phyloP scores from a whole-genome alignment of 2,329 filamentous ascomycete species.

The Didymella pinodella region DNA sequence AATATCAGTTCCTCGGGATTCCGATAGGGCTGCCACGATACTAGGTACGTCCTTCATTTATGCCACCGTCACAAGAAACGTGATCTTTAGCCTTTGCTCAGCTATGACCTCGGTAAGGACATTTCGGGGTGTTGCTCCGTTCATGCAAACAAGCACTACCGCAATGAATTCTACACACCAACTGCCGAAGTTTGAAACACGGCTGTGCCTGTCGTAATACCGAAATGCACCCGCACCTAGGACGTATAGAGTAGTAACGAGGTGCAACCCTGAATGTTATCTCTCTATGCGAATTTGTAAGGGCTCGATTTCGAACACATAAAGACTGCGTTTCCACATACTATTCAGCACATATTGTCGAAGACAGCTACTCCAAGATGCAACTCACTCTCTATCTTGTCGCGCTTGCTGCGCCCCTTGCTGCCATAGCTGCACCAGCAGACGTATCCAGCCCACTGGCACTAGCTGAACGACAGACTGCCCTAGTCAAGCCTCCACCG shows the following conservation, averaged over 20 bases:
- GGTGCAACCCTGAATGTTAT: background rate
- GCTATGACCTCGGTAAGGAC: background rate
- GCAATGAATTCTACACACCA: background rate
- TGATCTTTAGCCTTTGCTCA: too few relatives aligned
- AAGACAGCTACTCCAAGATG: constrained; percentile 20
- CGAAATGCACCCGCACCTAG: constrained; percentile 6
- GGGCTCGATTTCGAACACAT: background rate
- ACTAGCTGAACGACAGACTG: constrained; percentile 14
- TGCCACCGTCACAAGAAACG: too few relatives aligned
- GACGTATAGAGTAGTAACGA: background rate
- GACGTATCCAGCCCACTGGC: constrained; percentile 4
- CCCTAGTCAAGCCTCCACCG: constrained; percentile 35
- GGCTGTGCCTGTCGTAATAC: constrained; percentile 2
- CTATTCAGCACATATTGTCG: too few relatives aligned
- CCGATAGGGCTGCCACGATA: too few relatives aligned
- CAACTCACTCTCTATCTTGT: constrained; percentile 27
- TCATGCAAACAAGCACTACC: background rate
- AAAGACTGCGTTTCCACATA: background rate
- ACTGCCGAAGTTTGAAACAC: constrained; percentile 1
- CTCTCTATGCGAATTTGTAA: background rate
- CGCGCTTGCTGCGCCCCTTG: constrained; percentile 26
- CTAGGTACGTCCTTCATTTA: too few relatives aligned
- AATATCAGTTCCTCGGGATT: too few relatives aligned
- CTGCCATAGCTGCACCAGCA: constrained; percentile 28
- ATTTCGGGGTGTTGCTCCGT: background rate